Evolutionary conservation across 345 rosid genomes (phyloP).

Genomic region (Mangifera indica): DNA sequence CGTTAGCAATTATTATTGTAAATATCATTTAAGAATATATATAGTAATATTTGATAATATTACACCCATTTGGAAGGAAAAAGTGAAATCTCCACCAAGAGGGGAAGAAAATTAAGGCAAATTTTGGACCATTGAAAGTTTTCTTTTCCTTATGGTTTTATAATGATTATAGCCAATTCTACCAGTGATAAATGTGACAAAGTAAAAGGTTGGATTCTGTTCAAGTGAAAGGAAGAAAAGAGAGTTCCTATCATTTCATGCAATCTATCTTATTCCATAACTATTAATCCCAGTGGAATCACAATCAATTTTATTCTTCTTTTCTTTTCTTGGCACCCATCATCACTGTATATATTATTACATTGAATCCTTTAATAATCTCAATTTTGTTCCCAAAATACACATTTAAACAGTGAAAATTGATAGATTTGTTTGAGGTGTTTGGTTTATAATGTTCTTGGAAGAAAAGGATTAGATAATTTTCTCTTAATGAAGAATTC

Average conservation of each 20-base stretch:
- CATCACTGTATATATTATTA: no score
- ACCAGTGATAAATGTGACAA: not conserved
- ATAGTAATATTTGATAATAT: no score
- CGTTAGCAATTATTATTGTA: no score
- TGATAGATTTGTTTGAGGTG: slow-evolving; percentile 7
- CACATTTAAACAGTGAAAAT: not conserved
- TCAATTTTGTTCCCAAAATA: not conserved
- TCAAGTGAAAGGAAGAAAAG: no score
- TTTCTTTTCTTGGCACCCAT: not conserved
- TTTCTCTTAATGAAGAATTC: no score
- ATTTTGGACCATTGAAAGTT: not conserved
- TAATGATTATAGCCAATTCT: no score
- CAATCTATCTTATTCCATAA: not conserved
- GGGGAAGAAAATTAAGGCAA: not conserved
- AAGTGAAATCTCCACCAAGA: not conserved
- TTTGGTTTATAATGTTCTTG: slow-evolving; percentile 11
- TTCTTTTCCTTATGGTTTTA: no score
- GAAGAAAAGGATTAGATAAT: not conserved
- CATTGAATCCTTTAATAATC: no score
- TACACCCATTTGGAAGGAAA: no score
- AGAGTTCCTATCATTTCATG: not conserved
- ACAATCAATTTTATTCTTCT: slow-evolving; percentile 2
- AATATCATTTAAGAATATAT: no score
- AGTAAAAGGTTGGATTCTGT: no score
- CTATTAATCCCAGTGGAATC: not conserved